Evolutionary conservation across 768 basidiomycete species (phyloP), one percentile per base, ranked within the genome.

Genomic region (Chalciporus sphaerocephalus): DNA sequence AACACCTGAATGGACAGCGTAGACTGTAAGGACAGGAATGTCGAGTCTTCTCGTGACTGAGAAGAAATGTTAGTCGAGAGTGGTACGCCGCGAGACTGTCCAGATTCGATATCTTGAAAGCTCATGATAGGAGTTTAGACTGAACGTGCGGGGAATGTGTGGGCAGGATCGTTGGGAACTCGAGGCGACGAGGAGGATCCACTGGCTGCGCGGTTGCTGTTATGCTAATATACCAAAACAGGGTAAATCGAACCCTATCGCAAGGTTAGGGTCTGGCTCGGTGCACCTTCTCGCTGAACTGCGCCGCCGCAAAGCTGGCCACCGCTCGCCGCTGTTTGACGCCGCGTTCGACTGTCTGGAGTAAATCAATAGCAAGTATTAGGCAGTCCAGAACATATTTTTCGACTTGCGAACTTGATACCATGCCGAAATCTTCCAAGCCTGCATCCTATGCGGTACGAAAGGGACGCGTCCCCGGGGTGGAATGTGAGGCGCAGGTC

Each of bases 1-100:
- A 98, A 97, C 47, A 95, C 91, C 65, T 98, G 94, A 6, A 98
- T 75, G 1, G 87, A 87, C 48, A 92, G 67, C 12, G 89, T 89
- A 3, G 79, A 81, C 60, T 92, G 92, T 13, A 94, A 70, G 24
- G 72, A 74, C 9, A 76, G 69, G 65, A 95, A 97, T 4, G 84
- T 75, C 6, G 80, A 75, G 66, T 93, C 91, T 60, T 88, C 83
- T 33, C 58, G 68, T 16, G 69, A 67, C 50, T 70, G 72, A 48
- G 74, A 66, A 1, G 52, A 42, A 20, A 46, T 49, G 11, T 47
- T 44, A 13, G 57, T 65, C 3, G 65, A 55, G 13, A 56, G 53
- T 13, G 59, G 62, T 13, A 62, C 51, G 23, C 66, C 51, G 24
- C 66, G 66, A 9, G 60, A 56, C 32, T 66, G 62, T 0, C 75